A percentile compares a stretch with the other conserved stretches of the same genome.
Evolutionary conservation across 352 stramenopile genomes (phyloP).

Genomic region (Pelagophyceae sp.): DNA sequence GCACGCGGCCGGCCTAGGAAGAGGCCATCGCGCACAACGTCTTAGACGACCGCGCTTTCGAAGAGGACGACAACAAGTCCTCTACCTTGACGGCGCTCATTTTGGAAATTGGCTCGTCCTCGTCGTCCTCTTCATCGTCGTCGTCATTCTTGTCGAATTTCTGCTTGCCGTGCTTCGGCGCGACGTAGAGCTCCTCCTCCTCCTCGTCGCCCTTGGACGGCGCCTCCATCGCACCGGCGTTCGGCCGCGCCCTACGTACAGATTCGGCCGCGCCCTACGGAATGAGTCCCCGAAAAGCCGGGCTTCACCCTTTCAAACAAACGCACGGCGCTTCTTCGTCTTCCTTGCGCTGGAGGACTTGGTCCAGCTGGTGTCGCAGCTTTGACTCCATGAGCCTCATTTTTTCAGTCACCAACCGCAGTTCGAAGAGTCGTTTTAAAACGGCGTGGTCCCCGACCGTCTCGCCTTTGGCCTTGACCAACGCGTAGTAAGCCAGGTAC

Average conservation of each 20-base stretch:
- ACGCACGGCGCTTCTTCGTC: background rate
- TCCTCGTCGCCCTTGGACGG: background rate
- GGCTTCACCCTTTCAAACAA: background rate
- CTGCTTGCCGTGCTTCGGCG: background rate
- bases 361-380: constrained; percentile 10
- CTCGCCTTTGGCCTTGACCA: background rate
- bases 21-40: no score
- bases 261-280: background rate
- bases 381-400: background rate
- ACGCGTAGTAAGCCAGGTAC: background rate
- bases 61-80: background rate
- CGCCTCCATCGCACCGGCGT: background rate
- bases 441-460: background rate
- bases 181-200: background rate
- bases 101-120: background rate
- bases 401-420: background rate
- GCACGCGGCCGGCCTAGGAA: background rate
- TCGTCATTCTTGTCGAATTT: background rate
- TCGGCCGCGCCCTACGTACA: background rate
- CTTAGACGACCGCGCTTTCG: background rate
- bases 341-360: background rate
- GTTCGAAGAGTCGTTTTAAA: background rate
- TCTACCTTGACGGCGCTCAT: no score
- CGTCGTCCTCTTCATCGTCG: background rate
- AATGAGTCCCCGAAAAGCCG: background rate